phyloP scores from a whole-genome alignment of 352 stramenopile genomes.

The Globisporangium lucens region DNA sequence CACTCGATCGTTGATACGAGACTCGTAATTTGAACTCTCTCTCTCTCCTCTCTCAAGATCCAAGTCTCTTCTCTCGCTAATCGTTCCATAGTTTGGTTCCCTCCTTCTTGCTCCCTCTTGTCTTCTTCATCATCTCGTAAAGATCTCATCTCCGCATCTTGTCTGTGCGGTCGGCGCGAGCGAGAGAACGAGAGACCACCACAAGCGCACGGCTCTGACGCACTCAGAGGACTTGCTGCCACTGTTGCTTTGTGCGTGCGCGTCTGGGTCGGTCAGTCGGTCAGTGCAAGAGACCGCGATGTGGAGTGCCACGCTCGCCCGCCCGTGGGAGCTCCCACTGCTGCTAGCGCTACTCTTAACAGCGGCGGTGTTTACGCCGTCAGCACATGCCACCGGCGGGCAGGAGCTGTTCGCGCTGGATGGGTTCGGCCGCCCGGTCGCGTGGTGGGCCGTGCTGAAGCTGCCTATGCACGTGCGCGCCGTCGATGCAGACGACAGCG shows the following conservation, averaged over 20 bases:
- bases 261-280: background rate
- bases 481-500: background rate
- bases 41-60: background rate
- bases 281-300: background rate
- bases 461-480: constrained; percentile 47
- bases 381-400: background rate
- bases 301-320: background rate
- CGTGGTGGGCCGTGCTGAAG: constrained; percentile 79
- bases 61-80: background rate
- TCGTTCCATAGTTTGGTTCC: background rate
- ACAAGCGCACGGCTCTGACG: background rate
- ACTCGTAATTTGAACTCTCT: background rate
- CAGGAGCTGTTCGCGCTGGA: constrained; percentile 47
- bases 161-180: background rate
- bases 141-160: background rate
- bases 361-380: background rate
- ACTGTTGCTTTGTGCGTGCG: background rate
- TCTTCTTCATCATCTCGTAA: background rate
- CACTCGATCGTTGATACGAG: background rate
- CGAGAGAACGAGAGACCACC: background rate
- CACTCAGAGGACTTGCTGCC: background rate
- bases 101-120: background rate
- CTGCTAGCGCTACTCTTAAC: constrained; percentile 20
- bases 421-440: constrained; percentile 52
- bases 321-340: background rate